Conservation (phyloP, 768 basidiomycete species). For the Paxillus involutus region DNA sequence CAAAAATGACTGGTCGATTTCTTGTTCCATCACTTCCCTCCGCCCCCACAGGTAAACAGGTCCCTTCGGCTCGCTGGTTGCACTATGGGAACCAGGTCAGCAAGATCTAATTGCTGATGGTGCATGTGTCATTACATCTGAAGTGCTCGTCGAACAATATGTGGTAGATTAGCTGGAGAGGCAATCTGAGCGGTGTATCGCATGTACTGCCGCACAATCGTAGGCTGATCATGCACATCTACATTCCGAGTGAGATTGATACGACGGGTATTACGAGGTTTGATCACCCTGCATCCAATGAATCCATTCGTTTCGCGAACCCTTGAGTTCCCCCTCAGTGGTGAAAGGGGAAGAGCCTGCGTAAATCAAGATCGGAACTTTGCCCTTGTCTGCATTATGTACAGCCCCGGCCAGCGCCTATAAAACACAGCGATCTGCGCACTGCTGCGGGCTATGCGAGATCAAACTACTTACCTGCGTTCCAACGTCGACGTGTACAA, state of each 20-base stretch:
- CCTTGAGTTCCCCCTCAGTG: constrained; percentile 53
- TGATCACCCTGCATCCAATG: constrained; percentile 66
- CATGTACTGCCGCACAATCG: constrained; percentile 78
- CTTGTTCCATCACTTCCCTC: constrained; percentile 70
- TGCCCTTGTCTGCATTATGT: constrained; percentile 66
- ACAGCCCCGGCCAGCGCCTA: constrained; percentile 70
- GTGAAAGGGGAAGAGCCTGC: constrained; percentile 69
- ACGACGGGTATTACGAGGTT: background rate
- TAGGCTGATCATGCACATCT: constrained; percentile 73
- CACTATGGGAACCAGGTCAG: constrained; percentile 36
- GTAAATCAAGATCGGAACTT: constrained; percentile 67
- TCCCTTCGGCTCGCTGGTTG: constrained; percentile 68
- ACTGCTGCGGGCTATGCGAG: background rate
- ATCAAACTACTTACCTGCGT: constrained; percentile 47
- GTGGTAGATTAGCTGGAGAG: constrained; percentile 50
- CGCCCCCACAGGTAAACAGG: constrained; percentile 76
- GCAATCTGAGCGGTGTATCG: constrained; percentile 59
- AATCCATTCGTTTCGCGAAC: constrained; percentile 71
- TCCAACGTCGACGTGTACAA: constrained; percentile 74
- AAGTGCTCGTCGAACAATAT: constrained; percentile 54
- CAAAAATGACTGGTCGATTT: constrained; percentile 43
- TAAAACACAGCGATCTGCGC: background rate
- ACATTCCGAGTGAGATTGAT: background rate
- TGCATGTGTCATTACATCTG: constrained; percentile 50
- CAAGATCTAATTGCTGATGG: background rate